A percentile compares a stretch with the other conserved stretches of the same genome.
These are phyloP conservation scores for Sequoiadendron giganteum DNA, from an alignment of 75 land plant species.

Conservation along the genomic window DNA sequence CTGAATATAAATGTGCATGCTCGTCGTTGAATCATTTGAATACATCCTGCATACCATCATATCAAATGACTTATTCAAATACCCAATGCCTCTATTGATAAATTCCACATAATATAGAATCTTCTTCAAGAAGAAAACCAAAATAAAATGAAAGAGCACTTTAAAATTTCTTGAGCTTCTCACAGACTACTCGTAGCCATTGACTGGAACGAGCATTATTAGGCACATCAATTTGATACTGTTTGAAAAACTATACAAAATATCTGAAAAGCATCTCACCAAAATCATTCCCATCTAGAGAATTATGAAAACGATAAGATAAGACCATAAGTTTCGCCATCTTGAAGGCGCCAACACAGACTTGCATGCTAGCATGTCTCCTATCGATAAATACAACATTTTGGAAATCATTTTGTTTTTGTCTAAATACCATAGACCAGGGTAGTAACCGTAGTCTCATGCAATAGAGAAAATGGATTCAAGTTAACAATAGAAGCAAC, in stretches of 20 bases:
- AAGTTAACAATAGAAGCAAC: slow-evolving; percentile 51
- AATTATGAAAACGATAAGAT: slow-evolving; percentile 36
- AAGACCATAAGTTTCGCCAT: slow-evolving; percentile 47
- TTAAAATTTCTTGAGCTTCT: slow-evolving; percentile 57
- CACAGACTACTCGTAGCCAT: slow-evolving; percentile 45
- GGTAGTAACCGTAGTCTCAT: slow-evolving; percentile 58
- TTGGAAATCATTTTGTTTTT: slow-evolving; percentile 51
- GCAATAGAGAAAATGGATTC: slow-evolving; percentile 39
- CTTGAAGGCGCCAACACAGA: slow-evolving; percentile 49
- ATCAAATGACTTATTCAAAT: no score
- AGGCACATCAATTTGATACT: slow-evolving; percentile 47
- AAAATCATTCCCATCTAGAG: slow-evolving; percentile 54
- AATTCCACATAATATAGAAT: no score
- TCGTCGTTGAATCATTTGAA: no score
- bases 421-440: slow-evolving; percentile 59
- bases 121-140: no score
- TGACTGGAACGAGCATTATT: slow-evolving; percentile 35
- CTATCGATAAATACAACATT: slow-evolving; percentile 56
- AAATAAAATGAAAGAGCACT: no score
- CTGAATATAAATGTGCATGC: no score
- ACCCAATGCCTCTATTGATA: no score
- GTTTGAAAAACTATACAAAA: slow-evolving; percentile 38
- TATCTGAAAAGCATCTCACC: slow-evolving; percentile 47
- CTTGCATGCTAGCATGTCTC: slow-evolving; percentile 64
- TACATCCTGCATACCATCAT: no score